Conservation (phyloP, 192 early-diverging fungal genomes). For the Kappamyces sp. region DNA sequence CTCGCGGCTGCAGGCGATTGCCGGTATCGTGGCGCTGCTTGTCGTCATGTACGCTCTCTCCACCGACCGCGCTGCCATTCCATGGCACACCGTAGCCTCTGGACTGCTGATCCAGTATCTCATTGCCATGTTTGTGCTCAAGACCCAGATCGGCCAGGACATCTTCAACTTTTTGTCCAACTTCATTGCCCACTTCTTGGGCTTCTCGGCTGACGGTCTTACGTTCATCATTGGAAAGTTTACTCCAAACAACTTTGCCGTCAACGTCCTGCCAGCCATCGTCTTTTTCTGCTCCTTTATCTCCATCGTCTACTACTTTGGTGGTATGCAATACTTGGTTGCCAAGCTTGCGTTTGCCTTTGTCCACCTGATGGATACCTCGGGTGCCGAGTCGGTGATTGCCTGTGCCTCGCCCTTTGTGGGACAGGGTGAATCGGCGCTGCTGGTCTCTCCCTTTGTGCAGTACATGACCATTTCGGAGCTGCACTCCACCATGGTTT, state of each 20-base stretch:
- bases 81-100: constrained; percentile 67
- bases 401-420: constrained; percentile 82
- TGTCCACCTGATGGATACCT: constrained; percentile 62
- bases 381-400: constrained; percentile 77
- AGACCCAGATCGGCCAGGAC: constrained; percentile 61
- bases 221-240: constrained; percentile 63
- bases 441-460: constrained; percentile 76
- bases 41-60: constrained; percentile 47
- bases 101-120: constrained; percentile 72
- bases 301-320: constrained; percentile 76
- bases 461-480: constrained; percentile 79
- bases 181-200: constrained; percentile 55
- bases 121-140: constrained; percentile 73
- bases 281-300: constrained; percentile 87
- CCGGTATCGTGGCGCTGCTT: constrained; percentile 61
- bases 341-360: constrained; percentile 57
- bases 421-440: constrained; percentile 74
- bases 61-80: constrained; percentile 54
- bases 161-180: constrained; percentile 66
- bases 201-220: constrained; percentile 61
- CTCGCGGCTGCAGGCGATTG: constrained; percentile 68
- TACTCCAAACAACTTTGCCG: constrained; percentile 51
- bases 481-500: constrained; percentile 80
- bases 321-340: constrained; percentile 77
- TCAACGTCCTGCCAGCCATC: constrained; percentile 73